phyloP scores from a whole-genome alignment of 352 stramenopile species.

The Phytopythium kandeliae region DNA sequence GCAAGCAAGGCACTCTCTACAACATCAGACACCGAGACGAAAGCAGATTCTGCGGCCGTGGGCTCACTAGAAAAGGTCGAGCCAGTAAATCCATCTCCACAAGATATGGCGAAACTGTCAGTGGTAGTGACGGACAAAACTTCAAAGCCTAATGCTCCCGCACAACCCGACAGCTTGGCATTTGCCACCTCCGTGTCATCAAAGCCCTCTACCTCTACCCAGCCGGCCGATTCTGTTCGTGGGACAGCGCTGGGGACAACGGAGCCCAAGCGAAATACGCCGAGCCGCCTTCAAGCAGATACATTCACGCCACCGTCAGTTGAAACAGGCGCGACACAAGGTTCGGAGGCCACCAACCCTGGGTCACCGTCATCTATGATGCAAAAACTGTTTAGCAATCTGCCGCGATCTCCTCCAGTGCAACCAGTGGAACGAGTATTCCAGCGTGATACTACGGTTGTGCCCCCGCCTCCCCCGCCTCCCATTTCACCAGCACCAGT shows the following conservation, averaged over 20 bases:
- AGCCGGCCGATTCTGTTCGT: neutral
- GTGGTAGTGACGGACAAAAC: too few species aligned
- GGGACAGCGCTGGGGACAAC: too few species aligned
- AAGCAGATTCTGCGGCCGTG: neutral
- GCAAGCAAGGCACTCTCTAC: too few species aligned
- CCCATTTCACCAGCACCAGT: neutral
- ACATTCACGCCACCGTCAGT: neutral
- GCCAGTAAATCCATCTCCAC: too few species aligned
- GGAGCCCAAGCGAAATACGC: neutral
- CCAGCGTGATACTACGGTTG: neutral
- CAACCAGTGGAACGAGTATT: neutral
- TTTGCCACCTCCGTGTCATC: neutral
- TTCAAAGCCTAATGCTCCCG: too few species aligned
- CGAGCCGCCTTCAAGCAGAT: neutral
- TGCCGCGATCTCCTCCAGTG: neutral
- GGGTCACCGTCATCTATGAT: slow-evolving; percentile 1
- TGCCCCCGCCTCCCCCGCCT: neutral
- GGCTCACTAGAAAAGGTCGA: too few species aligned
- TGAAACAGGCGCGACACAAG: neutral
- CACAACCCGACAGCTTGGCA: too few species aligned
- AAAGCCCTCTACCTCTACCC: neutral
- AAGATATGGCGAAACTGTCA: too few species aligned
- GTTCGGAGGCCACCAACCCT: neutral
- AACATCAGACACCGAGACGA: too few species aligned
- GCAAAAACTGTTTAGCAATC: slow-evolving; percentile 1